A percentile compares a stretch with the other conserved stretches of the same genome.
Evolutionary conservation across 805 yeast species (phyloP).

Genomic region (Candida vartiovaarae): DNA sequence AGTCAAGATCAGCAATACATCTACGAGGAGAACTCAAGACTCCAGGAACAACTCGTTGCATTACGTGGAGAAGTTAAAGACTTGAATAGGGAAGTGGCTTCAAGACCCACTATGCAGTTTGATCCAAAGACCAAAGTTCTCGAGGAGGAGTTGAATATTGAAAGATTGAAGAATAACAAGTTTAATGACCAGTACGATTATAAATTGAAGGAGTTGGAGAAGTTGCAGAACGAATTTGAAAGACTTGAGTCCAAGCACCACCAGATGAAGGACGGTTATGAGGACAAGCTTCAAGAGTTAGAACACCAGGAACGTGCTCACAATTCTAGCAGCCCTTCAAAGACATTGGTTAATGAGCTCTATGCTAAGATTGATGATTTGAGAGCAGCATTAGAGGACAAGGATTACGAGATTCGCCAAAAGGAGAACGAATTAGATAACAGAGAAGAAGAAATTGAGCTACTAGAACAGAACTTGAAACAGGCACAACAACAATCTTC

Average conservation of each 20-base stretch:
- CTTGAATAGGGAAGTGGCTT: constrained; percentile 17
- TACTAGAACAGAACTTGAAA: constrained; percentile 11
- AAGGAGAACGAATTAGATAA: constrained; percentile 18
- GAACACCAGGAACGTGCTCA: constrained; percentile 5
- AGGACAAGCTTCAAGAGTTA: background rate
- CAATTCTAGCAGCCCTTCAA: constrained; percentile 9
- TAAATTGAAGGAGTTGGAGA: constrained; percentile 8
- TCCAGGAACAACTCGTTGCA: constrained; percentile 20
- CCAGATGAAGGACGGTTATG: background rate
- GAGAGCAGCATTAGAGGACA: constrained; percentile 10
- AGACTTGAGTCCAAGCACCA: background rate
- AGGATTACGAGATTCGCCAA: constrained; percentile 13
- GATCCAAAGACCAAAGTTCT: constrained; percentile 1
- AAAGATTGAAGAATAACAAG: constrained; percentile 4
- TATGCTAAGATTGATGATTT: constrained; percentile 16
- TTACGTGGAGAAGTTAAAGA: constrained; percentile 17
- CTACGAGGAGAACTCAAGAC: constrained; percentile 31
- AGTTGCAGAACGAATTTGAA: constrained; percentile 2
- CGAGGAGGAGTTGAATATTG: background rate
- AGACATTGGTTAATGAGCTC: constrained; percentile 10
- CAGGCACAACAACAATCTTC: constrained; percentile 11
- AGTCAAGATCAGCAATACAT: constrained; percentile 33
- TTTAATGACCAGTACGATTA: constrained; percentile 6
- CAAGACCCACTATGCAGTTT: background rate
- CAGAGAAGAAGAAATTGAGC: constrained; percentile 12